Evolutionary conservation across 192 early-diverging fungal species (phyloP), one percentile per base, ranked within the genome.

Genomic region (Phlyctochytrium arcticum): DNA sequence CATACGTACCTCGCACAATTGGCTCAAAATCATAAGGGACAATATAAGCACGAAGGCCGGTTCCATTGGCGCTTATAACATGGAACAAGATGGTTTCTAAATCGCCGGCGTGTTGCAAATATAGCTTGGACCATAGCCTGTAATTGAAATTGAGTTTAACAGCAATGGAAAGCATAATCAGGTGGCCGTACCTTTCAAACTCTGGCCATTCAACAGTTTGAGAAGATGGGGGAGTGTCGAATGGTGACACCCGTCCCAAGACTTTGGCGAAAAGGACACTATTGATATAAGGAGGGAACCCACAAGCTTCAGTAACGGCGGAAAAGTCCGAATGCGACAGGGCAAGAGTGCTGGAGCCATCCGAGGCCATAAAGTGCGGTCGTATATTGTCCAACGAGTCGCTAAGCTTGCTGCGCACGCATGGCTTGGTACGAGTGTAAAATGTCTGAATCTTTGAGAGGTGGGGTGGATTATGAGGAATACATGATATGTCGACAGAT

Each of bases 21-120:
- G 79, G 74, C 39, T 82, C 71, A 63, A 92, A 85, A 56, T 92
- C 88, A 26, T 75, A 76, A 12, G 89, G 87, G 10, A 74, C 80
- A 55, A 91, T 67, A 31, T 61, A 61, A 3, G 26, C 26, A 12
- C 21, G 39, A 4, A 21, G 39, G n/a, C 1, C 42, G 15, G 39
- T 26, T 31, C 33, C 26, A 15, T 37, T 32, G 23, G 33, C 15
- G 17, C 21, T 31, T 7, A 61, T 7, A 31, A 46, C 19, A 21
- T 61, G 17, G 8, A 48, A 46, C 0, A 48, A 48, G 15, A 26
- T 24, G 36, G 23, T 27, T 2, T 61, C 59, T 5, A 61, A 7
- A 29, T 61, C 32, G n/a, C 59, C 59, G 27, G n/a, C 26, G 15
- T 35, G 30, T 4, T 19, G 4, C 1, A 29, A 17, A 46, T 48